Base-by-base conservation (phyloP, 2,329 filamentous ascomycete species). In the Macrophomina pseudophaseolina region DNA sequence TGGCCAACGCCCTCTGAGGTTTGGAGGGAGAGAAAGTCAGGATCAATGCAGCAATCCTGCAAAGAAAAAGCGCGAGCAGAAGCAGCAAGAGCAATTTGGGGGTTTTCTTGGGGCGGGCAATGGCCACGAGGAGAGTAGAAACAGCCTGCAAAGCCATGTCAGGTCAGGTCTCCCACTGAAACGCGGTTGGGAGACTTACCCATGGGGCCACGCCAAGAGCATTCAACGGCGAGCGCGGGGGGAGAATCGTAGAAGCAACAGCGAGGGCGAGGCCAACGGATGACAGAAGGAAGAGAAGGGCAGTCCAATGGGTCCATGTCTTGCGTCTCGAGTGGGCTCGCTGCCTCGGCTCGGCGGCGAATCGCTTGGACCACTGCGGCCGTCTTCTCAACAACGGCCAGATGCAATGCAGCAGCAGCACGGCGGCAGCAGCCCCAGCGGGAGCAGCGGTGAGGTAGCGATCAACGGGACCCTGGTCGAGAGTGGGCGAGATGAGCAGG, bases 51-150 rank as follows among this genome's bases (percentile, higher is more conserved):
- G 51, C 48, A 5, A 62, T 16, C 2, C n/a, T 14, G 38, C 65
- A 66, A 30, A 78, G 70, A 2, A 79, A 68, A 8, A 77, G 69
- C 11, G 82, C 74, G 1, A 80, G 69, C 69, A 69, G 72, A 70
- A 84, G 67, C 66, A 80, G 64, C 1, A 84, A 68, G 40, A 84
- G 64, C 5, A 75, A 74, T 4, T 78, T 70, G 2, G 82, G 79
- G 18, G 80, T 80, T 53, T 76, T 76, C 68, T 76, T 80, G 35
- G 81, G 82, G 23, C 79, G 77, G 66, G 78, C 74, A 33, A 76
- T 58, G 5, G 77, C 68, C 49, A 83, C 69, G 12, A 83, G 71
- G 5, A 76, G 67, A 11, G 73, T 68, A 33, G 74, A 71, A 44
- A 78, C 71, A 6, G 71, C 75, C 82, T 83, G 18, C 7, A 52